These are phyloP conservation scores for Phylloporus scabripes DNA, from an alignment of 768 basidiomycete genomes.

Conservation along the genomic window DNA sequence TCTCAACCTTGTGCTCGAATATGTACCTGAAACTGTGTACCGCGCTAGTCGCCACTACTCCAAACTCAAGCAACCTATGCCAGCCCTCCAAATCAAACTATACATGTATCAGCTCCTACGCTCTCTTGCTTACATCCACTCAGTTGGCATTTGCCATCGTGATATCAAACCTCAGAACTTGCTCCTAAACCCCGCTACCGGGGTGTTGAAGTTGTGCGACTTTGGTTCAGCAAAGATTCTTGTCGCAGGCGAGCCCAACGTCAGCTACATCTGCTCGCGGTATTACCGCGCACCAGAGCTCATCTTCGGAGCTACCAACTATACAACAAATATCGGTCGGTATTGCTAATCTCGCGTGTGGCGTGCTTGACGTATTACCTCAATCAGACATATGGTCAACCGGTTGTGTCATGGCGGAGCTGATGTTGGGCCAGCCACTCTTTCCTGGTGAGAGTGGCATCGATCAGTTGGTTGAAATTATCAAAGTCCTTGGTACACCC, in stretches of 20 bases:
- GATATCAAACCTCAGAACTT: conserved; percentile 99
- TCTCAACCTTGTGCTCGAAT: conserved; percentile 98
- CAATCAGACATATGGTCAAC: conserved; percentile 95
- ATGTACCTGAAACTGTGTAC: conserved; percentile 98
- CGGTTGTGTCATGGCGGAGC: conserved; percentile 99
- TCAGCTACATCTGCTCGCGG: conserved; percentile 98
- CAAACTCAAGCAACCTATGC: conserved; percentile 99
- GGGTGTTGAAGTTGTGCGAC: conserved; percentile 96
- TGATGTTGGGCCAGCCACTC: conserved; percentile 97
- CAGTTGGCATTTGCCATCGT: conserved; percentile 98
- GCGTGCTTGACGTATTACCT: conserved; percentile 6
- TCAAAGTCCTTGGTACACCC: conserved; percentile 98
- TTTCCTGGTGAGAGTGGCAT: conserved; percentile 99
- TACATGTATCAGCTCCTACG: conserved; percentile 99
- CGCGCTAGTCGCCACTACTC: conserved; percentile 98
- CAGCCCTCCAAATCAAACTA: conserved; percentile 98
- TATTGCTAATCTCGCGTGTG: conserved; percentile 11
- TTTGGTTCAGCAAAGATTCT: conserved; percentile 99
- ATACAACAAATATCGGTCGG: conserved; percentile 97
- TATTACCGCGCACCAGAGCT: conserved; percentile 99
- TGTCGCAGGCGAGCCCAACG: conserved; percentile 96
- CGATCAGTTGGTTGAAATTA: conserved; percentile 98
- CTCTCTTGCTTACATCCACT: conserved; percentile 98
- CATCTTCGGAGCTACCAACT: conserved; percentile 99
- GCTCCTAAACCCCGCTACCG: conserved; percentile 93